Base-by-base conservation (phyloP, 2,329 filamentous ascomycete species). In the Penicillium olsonii region DNA sequence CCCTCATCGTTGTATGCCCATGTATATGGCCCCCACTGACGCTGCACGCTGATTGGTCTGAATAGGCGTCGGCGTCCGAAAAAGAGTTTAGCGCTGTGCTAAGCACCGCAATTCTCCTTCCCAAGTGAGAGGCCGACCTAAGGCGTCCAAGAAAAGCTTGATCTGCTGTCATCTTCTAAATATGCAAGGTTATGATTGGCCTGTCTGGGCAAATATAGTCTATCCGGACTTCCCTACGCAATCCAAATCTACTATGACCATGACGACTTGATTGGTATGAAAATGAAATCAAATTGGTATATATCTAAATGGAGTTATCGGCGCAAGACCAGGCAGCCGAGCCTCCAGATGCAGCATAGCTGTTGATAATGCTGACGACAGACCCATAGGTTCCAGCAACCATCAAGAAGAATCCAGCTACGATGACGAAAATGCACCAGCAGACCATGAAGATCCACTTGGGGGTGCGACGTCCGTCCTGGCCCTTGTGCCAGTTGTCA, bases 331-430 rank as follows among this genome's bases (percentile, higher is more conserved):
- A 76, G 0, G 72, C 71, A 5, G 60, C 55, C 1, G 70, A 69
- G 0, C 70, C 72, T 1, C 69, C 71, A 2, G 61, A 62, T 4
- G 52, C 52, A 17, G 61, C 60, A 42, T 77, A 75, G 1, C 62
- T 63, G 4, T 70, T 61, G 5, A 73, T 68, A 37, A 75, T 73
- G 1, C 59, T 66, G 7, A 75, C 64, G 2, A 78, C 58, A 0
- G 73, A 73, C 0, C 72, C 75, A 38, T 77, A 78, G 0, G 74
- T 76, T 0, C 75, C 76, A 4, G 64, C 71, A 37, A 78, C 52
- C 64, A 71, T 77, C 15, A 77, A 53, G 50, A 77, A 78, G 0
- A 54, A 64, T 5, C 73, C 74, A 0, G 57, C 49, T 2, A 67
- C 38, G 15, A 76, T 64, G 14, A 76, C 64, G 31, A 73, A 75